These are phyloP conservation scores for Beta lomatogona DNA, from an alignment of 179 eudicot genomes.

Conservation along the genomic window DNA sequence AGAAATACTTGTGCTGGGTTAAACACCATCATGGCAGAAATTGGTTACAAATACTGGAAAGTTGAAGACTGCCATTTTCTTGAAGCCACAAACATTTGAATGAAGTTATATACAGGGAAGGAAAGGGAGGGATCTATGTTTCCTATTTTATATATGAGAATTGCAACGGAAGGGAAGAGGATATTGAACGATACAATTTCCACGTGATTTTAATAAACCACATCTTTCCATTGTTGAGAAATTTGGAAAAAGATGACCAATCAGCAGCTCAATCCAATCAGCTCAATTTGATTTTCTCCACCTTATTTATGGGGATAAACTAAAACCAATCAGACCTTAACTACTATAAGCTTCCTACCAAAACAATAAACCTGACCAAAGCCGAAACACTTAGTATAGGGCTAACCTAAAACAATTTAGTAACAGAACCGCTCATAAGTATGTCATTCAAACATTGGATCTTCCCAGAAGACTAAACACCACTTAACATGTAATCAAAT, in stretches of 20 bases:
- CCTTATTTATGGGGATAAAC: not conserved
- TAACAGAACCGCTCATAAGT: not conserved
- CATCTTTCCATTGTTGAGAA: too few species aligned
- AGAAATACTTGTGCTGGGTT: not conserved
- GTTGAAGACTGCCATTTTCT: not conserved
- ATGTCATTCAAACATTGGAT: not conserved
- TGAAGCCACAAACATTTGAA: not conserved
- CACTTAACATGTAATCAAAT: not conserved
- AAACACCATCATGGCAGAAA: not conserved
- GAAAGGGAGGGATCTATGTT: not conserved
- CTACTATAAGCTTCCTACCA: not conserved
- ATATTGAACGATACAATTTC: too few species aligned
- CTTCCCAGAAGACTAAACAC: not conserved
- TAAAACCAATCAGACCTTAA: not conserved
- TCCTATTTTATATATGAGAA: not conserved
- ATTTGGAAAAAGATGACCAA: too few species aligned
- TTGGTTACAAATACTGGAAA: not conserved
- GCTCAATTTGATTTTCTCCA: not conserved
- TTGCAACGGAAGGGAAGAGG: not conserved
- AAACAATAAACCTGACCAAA: not conserved
- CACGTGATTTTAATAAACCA: too few species aligned
- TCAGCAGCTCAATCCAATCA: not conserved
- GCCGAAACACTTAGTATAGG: not conserved
- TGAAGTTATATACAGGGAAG: too few species aligned
- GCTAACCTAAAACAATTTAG: not conserved